Base-by-base conservation (phyloP, 208 protist genomes). In the Crithidia bombi region DNA sequence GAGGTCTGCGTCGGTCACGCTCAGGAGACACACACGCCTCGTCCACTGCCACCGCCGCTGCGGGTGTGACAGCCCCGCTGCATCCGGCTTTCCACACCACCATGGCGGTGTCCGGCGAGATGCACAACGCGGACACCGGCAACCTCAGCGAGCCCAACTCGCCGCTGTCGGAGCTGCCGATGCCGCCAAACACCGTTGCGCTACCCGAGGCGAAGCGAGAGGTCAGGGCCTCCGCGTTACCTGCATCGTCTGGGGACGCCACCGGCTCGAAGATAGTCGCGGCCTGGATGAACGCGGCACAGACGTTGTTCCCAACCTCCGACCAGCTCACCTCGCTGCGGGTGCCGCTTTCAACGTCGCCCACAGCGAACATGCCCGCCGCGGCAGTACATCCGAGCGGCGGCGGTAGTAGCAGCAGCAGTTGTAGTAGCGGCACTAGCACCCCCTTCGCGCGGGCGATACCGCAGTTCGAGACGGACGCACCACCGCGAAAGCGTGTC, bases 231-330 rank as follows among this genome's bases (percentile, higher is more conserved):
- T 7, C 3, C 9, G 5, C 46, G 28, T 17, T n/a, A 11, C n/a
- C 35, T 7, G 17, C 9, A 25, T 57, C 57, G 28, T 6, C 59
- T 4, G 4, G 5, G 32, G 30, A 47, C 30, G 17, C 26, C 21
- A 17, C 56, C 46, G 32, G 30, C 23, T 6, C 28, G 0, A 35
- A 23, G 14, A 43, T 66, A 21, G 28, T 56, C 26, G 14, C 61
- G 2, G 28, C 61, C 6, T 66, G 61, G 61, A 21, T 66, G 7
- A 66, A 55, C 3, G 26, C 61, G 5, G 61, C 61, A 25, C 44
- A 66, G 43, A 7, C 44, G 21, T 21, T 49, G 25, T 21, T 46
- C 46, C 17, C 32, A 12, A 14, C 46, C 2, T 21, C 61, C 7
- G 15, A 19, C 7, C 30, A 25, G 46, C 46, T 66, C 10, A 43